A percentile compares a stretch with the other conserved stretches of the same genome.
These are phyloP conservation scores for Cyberlindnera sargentensis DNA, from an alignment of 805 yeast genomes.

Conservation along the genomic window DNA sequence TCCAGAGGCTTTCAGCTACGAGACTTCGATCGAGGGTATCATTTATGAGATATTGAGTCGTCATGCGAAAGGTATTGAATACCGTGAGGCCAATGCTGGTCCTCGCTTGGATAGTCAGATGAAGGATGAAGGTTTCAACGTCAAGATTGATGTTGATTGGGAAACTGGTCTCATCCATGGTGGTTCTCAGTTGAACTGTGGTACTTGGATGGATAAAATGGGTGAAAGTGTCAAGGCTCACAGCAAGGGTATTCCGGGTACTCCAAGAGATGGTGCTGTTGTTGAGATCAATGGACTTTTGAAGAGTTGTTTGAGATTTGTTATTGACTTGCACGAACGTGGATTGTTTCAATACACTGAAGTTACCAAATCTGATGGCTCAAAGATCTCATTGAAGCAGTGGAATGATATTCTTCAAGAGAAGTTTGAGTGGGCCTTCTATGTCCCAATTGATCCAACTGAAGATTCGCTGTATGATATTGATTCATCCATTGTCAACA, in stretches of 20 bases:
- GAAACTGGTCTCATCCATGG: conserved; percentile 80
- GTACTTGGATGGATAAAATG: conserved; percentile 99
- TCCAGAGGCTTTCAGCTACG: conserved; percentile 67
- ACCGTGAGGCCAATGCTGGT: conserved; percentile 95
- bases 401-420: conserved; percentile 70
- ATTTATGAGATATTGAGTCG: conserved; percentile 77
- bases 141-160: conserved; percentile 80
- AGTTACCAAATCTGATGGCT: conserved; percentile 57
- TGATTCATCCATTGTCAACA: conserved; percentile 60
- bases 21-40: conserved; percentile 64
- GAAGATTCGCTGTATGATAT: conserved; percentile 59
- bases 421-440: conserved; percentile 75
- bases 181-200: conserved; percentile 89
- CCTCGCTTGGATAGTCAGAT: conserved; percentile 81
- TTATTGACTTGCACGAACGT: conserved; percentile 44
- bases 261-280: conserved; percentile 97
- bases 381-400: conserved; percentile 43
- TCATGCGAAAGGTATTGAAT: conserved; percentile 83
- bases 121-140: conserved; percentile 89
- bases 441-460: conserved; percentile 56
- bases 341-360: conserved; percentile 51
- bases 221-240: conserved; percentile 86
- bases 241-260: conserved; percentile 90
- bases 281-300: conserved; percentile 85
- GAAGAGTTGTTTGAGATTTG: conserved; percentile 80